These are phyloP conservation scores for Solanum hybrid DNA, from an alignment of 305 asterid species.

Conservation along the genomic window DNA sequence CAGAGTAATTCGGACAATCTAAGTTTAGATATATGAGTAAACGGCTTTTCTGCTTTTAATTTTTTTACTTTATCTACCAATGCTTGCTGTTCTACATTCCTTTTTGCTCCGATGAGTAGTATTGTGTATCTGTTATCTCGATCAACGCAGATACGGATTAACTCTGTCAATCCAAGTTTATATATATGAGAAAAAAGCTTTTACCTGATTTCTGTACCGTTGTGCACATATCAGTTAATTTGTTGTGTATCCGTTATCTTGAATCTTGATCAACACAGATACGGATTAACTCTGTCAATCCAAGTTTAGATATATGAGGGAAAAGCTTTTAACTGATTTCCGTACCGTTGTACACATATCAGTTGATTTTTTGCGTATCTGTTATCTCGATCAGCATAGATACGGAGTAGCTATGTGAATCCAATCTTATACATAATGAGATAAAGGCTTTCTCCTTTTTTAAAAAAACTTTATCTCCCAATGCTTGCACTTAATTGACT, in stretches of 20 bases:
- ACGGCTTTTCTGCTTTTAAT: background rate
- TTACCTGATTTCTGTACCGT: background rate
- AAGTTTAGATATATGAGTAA: background rate
- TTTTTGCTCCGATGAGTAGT: background rate
- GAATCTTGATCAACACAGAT: background rate
- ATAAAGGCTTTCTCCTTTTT: background rate
- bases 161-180: background rate
- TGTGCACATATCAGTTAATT: background rate
- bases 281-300: background rate
- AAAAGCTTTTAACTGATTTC: background rate
- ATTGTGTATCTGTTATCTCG: background rate
- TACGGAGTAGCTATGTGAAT: background rate
- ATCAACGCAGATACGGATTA: background rate
- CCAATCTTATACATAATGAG: background rate
- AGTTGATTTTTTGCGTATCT: background rate
- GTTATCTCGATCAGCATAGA: background rate
- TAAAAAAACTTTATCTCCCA: background rate
- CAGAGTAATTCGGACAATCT: background rate
- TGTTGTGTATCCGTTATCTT: background rate
- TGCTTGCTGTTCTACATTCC: background rate
- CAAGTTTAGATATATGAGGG: background rate
- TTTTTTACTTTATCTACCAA: background rate
- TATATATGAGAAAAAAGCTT: background rate
- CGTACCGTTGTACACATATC: background rate
- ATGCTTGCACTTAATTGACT: constrained; percentile 1